Base-by-base conservation (phyloP, 306 rosid species). In the Phaseolus lunatus region DNA sequence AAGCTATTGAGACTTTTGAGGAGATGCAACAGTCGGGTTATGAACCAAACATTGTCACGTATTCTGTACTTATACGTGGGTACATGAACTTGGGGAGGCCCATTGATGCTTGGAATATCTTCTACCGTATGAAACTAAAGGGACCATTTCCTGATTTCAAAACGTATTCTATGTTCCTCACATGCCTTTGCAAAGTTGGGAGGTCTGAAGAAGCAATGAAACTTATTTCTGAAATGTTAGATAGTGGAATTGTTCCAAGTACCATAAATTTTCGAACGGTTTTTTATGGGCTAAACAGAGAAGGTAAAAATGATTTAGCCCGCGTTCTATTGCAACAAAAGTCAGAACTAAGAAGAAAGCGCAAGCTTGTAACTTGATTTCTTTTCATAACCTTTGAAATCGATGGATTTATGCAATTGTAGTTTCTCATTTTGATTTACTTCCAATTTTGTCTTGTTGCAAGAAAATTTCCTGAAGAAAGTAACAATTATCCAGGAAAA, bases 101-200 rank as follows among this genome's bases (percentile, higher is more conserved):
- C 23, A 67, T 14, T 56, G 95, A 94, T 66, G 98, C 94, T 7
- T 89, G 93, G 97, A 75, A 84, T 22, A 83, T 90, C 72, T 89
- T 92, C 86, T 72, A 78, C 77, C 80, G 35, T 13, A 87, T 94
- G 88, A 92, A 94, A 78, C 26, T 66, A 2, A 88, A 89, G 82
- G 98, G 98, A 45, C 91, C 96, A 3, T 90, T 52, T 43, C 97
- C 97, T 20, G 97, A 94, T 80, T 94, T 94, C 73, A 82, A 77
- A 73, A 83, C 92, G 3, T 94, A 89, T 70, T 89, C 98, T 31
- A 89, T 92, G 90, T 89, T 94, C 69, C 83, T 94, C 26, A 63
- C 82, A 56, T 89, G 92, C 59, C 89, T 94, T 0, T 89, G 95
- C 74, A 89, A 79, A 63, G 86, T 27, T 44, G 96, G 92, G 18